Evolutionary conservation across 2,329 filamentous ascomycete species (phyloP).

Genomic region (Colletotrichum noveboracense): DNA sequence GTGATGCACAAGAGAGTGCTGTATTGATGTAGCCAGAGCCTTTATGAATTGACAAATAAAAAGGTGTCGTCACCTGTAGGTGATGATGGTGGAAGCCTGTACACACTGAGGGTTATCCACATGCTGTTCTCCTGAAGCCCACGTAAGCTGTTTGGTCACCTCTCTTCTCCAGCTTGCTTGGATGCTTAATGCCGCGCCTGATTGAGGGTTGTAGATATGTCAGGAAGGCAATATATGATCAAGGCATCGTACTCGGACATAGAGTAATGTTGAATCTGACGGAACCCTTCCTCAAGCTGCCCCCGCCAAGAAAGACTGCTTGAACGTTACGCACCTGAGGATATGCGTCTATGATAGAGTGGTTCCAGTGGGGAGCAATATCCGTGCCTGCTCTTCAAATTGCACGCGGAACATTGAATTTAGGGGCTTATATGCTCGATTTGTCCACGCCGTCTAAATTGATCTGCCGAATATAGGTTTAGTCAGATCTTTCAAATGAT

Average conservation of each 20-base stretch:
- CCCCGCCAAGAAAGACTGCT: neutral
- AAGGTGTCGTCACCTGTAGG: neutral
- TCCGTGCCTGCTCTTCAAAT: too few relatives aligned
- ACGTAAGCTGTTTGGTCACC: neutral
- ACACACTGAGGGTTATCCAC: neutral
- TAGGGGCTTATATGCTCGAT: too few relatives aligned
- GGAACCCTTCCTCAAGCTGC: neutral
- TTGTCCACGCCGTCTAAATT: too few relatives aligned
- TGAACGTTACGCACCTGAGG: neutral
- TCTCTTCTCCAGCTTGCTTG: neutral
- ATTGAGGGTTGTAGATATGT: neutral
- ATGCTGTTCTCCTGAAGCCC: neutral
- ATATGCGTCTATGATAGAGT: neutral
- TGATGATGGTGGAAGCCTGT: rapidly evolving
- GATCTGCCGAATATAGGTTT: too few relatives aligned
- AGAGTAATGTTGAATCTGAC: neutral
- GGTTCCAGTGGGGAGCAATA: too few relatives aligned
- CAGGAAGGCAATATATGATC: neutral
- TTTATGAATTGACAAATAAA: neutral
- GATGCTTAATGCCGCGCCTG: neutral
- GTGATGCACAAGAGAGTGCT: neutral
- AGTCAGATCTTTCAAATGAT: neutral
- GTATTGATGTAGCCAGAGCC: neutral
- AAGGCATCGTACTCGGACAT: neutral
- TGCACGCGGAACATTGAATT: too few relatives aligned